Evolutionary conservation across 176 grass and related monocot genomes (phyloP), one percentile per base, ranked within the genome.

Genomic region (Phoenix roebelenii): DNA sequence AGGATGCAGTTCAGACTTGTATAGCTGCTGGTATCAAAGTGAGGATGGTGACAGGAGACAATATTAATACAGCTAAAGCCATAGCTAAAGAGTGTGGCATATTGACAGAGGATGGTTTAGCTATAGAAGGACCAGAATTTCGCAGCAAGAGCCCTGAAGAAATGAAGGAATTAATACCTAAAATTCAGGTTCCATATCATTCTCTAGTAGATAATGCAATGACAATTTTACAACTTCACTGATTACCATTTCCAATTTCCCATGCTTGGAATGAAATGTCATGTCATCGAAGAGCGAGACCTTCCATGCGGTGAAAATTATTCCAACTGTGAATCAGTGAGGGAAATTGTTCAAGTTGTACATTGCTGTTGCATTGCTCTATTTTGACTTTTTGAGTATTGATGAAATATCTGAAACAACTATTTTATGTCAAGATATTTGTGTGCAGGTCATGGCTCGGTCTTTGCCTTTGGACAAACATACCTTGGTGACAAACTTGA

Each of bases 11-110:
- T 22, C 50, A 51, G 79, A 90, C 80, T 16, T 95, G 91, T 57
- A 71, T 64, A 16, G 77, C 67, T 16, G 91, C 91, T 3, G 91
- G 91, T 17, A 90, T 95, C 73, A 87, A 79, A 39, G 86, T 95
- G 28, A 80, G 91, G 22, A 95, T 95, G 91, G 91, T 95, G 64
- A 95, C 91, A 17, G 91, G 91, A 12, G 91, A 95, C 60, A 95
- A 95, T 71, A 95, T 95, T 54, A 95, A 77, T 75, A 95, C 86
- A 17, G 91, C 91, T 0, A 95, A 95, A 61, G 91, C 91, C 2
- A 95, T 95, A 18, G 91, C 91, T 0, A 87, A 60, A 70, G 91
- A 95, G 61, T 95, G 91, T 56, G 91, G 91, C 72, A 95, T 95
- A 32, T 79, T 95, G 6, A 95, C 86, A 0, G 83, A 76, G 25